Conservation (phyloP, 1,284 basidiomycete genomes). For the Ceratobasidium sp. region DNA sequence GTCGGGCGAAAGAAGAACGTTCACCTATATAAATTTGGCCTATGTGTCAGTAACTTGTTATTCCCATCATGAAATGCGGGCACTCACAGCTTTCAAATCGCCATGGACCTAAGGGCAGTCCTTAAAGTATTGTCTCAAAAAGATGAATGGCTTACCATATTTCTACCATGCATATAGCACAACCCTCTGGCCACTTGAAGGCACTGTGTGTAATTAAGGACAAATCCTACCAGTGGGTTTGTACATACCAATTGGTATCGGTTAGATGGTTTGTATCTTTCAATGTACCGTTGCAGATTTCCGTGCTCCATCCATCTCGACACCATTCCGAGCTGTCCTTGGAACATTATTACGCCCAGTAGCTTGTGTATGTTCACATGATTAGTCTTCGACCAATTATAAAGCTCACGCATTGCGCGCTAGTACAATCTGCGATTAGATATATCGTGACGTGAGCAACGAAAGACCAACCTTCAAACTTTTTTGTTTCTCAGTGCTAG, state of each 20-base stretch:
- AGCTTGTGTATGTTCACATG: not conserved
- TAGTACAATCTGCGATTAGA: not conserved
- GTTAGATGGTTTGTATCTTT: not conserved
- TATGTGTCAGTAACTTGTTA: not conserved
- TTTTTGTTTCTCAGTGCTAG: not conserved
- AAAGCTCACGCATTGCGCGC: not conserved
- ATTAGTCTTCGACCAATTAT: slow-evolving; percentile 3
- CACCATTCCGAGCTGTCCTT: not conserved
- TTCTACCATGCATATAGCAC: not conserved
- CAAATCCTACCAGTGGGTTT: not conserved
- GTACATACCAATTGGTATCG: not conserved
- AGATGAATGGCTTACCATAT: not conserved
- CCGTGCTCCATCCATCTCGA: slow-evolving; percentile 11
- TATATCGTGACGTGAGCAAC: no score
- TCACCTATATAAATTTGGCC: not conserved
- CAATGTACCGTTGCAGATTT: not conserved
- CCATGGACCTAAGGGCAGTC: not conserved
- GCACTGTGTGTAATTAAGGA: not conserved
- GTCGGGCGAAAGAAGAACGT: not conserved
- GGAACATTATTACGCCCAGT: not conserved
- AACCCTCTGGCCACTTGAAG: not conserved
- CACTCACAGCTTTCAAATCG: not conserved
- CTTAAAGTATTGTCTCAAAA: not conserved
- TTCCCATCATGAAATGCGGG: not conserved
- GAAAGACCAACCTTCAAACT: not conserved